Conservation (phyloP, 257 asterid species). For the Dorcoceras hygrometricum region DNA sequence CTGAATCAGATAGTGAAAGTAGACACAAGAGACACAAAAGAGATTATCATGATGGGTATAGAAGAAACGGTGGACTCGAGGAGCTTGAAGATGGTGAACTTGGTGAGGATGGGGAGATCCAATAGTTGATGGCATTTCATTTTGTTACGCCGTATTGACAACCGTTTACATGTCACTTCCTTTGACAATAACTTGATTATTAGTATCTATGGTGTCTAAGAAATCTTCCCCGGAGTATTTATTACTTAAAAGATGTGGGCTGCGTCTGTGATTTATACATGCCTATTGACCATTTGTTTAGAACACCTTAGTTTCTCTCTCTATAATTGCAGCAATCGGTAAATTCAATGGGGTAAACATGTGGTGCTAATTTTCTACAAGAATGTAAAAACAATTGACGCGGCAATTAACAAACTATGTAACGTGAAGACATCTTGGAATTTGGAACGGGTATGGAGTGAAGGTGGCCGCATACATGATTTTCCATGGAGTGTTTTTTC, state of each 20-base stretch:
- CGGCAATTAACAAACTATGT: too few species aligned
- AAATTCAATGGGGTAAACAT: too few species aligned
- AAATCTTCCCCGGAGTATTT: not conserved
- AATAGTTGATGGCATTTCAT: conserved; percentile 31
- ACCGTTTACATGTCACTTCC: not conserved
- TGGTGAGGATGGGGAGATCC: conserved; percentile 98
- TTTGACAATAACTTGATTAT: not conserved
- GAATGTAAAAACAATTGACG: too few species aligned
- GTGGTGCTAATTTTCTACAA: too few species aligned
- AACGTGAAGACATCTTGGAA: too few species aligned
- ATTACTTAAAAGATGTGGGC: conserved; percentile 20
- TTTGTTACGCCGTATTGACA: conserved; percentile 7
- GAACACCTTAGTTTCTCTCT: not conserved
- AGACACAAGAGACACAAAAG: conserved; percentile 70
- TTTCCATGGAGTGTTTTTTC: too few species aligned
- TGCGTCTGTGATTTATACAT: not conserved
- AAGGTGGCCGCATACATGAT: too few species aligned
- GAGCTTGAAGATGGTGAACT: conserved; percentile 99
- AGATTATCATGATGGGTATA: conserved; percentile 67
- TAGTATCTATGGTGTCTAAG: not conserved
- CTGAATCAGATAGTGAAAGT: conserved; percentile 88
- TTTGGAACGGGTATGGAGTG: too few species aligned
- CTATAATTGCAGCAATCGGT: not conserved
- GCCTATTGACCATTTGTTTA: not conserved
- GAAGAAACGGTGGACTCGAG: conserved; percentile 59